Base-by-base conservation (phyloP, 371 early-diverging fungal species). In the Mucor piriformis region DNA sequence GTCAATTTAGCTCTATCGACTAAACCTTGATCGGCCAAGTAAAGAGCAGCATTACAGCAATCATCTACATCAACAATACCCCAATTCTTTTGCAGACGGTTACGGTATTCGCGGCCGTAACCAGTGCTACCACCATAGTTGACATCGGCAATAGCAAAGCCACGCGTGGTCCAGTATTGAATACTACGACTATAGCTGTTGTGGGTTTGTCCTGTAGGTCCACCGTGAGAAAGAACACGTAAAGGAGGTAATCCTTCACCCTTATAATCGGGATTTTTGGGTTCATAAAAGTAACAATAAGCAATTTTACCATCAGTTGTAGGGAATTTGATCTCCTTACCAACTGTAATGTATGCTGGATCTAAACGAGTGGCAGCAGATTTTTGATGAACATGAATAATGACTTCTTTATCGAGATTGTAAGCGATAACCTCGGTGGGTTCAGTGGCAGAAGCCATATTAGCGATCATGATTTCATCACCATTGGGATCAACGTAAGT, bases 41-140 rank as follows among this genome's bases (percentile, higher is more conserved):
- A 83, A 29, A 77, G 63, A 0, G 91, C 92, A 0, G 85, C 89
- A 27, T 83, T 84, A 54, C 88, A 85, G 60, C 89, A 88, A 64
- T 92, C 92, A 46, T 85, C 84, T 3, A 92, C 88, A 63, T 92
- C 92, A 0, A 90, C 89, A 24, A 86, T 66, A 13, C 91, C 92
- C 84, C 90, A 90, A 3, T 78, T 66, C 8, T 74, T 76, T 50
- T 84, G 74, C 23, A 92, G 79, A 10, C 92, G 81, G 51, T 89
- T 81, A 51, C 91, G 83, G 62, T 86, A 91, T 42, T 80, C 86
- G 11, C 88, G 83, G 4, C 92, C 92, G 63, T 87, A 89, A 18
- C 87, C 87, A 6, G 84, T 81, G 3, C 88, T 88, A 3, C 92
- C 91, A 38, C 91, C 90, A 64, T 92, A 92, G 64, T 92, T 89